Evolutionary conservation across 2,329 filamentous ascomycete genomes (phyloP).

Genomic region (Phialemonium atrogriseum): DNA sequence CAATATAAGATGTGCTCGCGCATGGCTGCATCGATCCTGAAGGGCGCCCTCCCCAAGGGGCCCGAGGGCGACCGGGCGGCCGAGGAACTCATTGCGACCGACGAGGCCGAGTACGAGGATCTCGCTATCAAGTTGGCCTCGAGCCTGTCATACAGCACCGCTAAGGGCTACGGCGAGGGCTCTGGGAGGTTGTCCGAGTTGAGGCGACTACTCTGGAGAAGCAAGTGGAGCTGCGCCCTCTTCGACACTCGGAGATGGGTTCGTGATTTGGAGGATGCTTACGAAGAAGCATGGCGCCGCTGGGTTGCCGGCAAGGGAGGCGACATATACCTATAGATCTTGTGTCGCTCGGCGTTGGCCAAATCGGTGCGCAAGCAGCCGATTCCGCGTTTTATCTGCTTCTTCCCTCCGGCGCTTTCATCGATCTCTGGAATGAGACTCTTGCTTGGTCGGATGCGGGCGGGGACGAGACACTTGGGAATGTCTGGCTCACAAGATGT

Average conservation of each 20-base stretch:
- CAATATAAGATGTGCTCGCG: conserved; percentile 98
- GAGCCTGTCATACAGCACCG: conserved; percentile 49
- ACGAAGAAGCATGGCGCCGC: conserved; percentile 76
- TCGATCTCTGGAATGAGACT: no score
- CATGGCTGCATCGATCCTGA: conserved; percentile 92
- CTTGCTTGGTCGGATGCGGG: no score
- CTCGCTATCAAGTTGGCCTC: conserved; percentile 61
- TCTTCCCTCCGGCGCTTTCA: no score
- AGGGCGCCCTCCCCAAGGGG: conserved; percentile 72
- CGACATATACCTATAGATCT: conserved; percentile 94
- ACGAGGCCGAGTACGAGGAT: conserved; percentile 78
- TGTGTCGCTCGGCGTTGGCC: conserved; percentile 92
- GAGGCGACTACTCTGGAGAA: conserved; percentile 72
- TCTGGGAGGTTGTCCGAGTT: conserved; percentile 69
- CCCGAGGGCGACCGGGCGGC: conserved; percentile 60
- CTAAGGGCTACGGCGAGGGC: conserved; percentile 40
- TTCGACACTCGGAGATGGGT: conserved; percentile 95
- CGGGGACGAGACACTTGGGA: no score
- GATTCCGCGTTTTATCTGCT: no score
- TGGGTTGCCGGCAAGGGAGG: conserved; percentile 86
- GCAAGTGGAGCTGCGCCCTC: conserved; percentile 76
- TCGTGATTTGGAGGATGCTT: conserved; percentile 76
- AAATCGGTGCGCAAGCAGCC: no score
- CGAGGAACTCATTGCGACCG: conserved; percentile 65
- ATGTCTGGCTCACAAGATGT: no score